Conservation (phyloP, 176 grass and related monocot genomes). For the Bothriochloa decipiens region DNA sequence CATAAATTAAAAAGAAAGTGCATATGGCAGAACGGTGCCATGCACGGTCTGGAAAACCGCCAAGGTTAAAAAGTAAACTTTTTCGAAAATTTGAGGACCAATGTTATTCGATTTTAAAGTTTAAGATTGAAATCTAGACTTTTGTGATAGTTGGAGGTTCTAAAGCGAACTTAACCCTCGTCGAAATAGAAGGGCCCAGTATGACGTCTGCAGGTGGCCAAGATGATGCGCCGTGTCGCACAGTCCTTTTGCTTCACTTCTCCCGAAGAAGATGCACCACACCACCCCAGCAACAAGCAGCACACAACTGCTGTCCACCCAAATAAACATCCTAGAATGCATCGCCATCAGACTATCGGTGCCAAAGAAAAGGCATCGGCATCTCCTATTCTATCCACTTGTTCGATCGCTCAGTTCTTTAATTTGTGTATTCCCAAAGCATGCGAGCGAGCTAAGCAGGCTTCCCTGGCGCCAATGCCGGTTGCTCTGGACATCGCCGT, state of each 20-base stretch:
- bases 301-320: constrained; percentile 26
- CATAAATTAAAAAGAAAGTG: too few species aligned
- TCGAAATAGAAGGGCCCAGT: background rate
- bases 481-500: constrained; percentile 35
- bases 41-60: too few species aligned
- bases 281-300: constrained; percentile 3
- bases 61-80: too few species aligned
- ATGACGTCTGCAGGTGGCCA: constrained; percentile 34
- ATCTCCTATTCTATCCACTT: constrained; percentile 54
- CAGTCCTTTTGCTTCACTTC: constrained; percentile 62
- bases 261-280: constrained; percentile 28
- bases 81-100: too few species aligned
- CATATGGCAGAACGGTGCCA: too few species aligned
- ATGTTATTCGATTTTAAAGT: too few species aligned
- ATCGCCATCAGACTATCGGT: constrained; percentile 21
- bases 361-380: constrained; percentile 33
- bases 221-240: constrained; percentile 44
- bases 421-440: constrained; percentile 50
- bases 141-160: too few species aligned
- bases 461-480: constrained; percentile 27
- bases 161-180: too few species aligned
- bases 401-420: constrained; percentile 37
- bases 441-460: background rate
- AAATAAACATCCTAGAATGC: constrained; percentile 53
- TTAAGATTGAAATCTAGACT: too few species aligned